Conservation (phyloP, 257 asterid species). For the Nyctanthes arbortristis region DNA sequence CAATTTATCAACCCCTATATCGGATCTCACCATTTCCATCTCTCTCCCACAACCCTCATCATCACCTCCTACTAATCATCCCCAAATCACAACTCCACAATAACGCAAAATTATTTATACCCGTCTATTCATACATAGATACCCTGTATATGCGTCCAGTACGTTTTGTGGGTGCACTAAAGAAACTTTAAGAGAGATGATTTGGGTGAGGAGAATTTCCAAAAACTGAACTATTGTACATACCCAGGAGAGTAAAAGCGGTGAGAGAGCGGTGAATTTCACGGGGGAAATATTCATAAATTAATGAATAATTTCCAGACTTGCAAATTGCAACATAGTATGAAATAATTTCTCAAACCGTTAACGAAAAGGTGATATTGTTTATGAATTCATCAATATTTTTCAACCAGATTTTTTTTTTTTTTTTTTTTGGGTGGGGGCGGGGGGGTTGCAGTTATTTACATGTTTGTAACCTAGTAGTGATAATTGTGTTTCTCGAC, state of each 20-base stretch:
- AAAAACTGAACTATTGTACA: no score
- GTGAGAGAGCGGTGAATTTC: constrained; percentile 3
- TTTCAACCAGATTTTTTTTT: no score
- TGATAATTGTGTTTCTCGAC: no score
- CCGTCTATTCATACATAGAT: not conserved
- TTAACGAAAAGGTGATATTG: no score
- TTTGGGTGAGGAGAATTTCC: not conserved
- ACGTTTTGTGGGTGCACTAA: constrained; percentile 27
- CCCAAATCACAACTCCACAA: not conserved
- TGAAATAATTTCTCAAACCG: no score
- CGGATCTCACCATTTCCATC: not conserved
- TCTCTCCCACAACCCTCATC: constrained; percentile 58
- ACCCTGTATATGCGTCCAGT: not conserved
- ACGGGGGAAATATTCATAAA: constrained; percentile 32
- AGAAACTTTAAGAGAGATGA: constrained; percentile 30
- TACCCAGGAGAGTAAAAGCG: constrained; percentile 17
- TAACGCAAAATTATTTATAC: not conserved
- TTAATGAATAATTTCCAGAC: no score
- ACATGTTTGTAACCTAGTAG: no score
- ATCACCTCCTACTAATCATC: constrained; percentile 32
- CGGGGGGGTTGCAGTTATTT: no score
- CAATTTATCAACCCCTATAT: constrained; percentile 13
- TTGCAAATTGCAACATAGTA: no score
- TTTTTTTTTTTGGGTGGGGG: no score
- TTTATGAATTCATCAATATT: no score